Base-by-base conservation (phyloP, 2,329 filamentous ascomycete genomes). In the Verticillium klebahnii region DNA sequence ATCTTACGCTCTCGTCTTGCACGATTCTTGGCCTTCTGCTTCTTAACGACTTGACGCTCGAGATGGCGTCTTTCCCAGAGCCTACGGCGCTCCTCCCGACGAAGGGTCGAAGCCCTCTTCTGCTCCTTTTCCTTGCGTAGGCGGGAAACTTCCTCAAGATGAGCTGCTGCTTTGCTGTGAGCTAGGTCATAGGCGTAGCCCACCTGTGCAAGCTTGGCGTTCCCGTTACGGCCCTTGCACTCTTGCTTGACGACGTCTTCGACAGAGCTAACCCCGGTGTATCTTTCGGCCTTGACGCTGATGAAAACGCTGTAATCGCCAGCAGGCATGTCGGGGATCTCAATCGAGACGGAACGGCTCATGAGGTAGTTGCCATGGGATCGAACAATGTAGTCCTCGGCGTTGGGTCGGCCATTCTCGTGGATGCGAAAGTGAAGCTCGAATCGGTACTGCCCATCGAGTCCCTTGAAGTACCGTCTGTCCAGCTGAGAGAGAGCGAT, bases 401-500 rank as follows among this genome's bases (percentile, higher is more conserved):
- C 80, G 5, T 77, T 78, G 2, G 78, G 79, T 2, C 77, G 73
- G n/a, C 78, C 79, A 37, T 80, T 73, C 60, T 80, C 76, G 62
- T 86, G 82, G 2, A 86, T 70, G 8, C 83, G 76, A 75, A 77
- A 85, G 66, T 82, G 76, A 5, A 83, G 72, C 19, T 77, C 75
- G 70, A 81, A 83, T 36, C 64, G 70, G 65, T 88, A 89, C 69
- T 87, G 83, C 9, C 86, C 86, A 37, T 82, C 75, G 0, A 89
- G 77, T 3, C 85, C 86, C 63, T 81, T 80, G 70, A 86, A 89
- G 69, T 88, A 89, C 25, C 86, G 78, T 36, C 79, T 77, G 68
- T 89, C 85, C 19, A 89, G 81, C 72, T 89, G 85, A 5, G 84
- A 85, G 1, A 89, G 76, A 0, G 86, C 83, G 3, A 89, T 70